phyloP scores from a whole-genome alignment of 352 stramenopile species.

The Phytophthora pinifolia region DNA sequence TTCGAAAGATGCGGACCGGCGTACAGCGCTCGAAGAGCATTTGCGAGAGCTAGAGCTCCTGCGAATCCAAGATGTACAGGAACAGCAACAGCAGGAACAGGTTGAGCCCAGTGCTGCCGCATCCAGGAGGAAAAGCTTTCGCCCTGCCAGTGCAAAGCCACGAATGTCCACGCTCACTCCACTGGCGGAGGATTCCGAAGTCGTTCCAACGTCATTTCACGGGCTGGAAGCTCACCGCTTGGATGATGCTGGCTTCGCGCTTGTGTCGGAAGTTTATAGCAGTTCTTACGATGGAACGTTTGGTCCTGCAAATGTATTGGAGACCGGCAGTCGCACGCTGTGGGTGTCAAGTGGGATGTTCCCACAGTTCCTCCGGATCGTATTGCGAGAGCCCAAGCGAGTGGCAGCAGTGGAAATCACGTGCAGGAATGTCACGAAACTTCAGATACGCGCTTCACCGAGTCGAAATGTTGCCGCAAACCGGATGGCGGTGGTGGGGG shows the following conservation, averaged over 20 bases:
- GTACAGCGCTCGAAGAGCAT: constrained; percentile 63
- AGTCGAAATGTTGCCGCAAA: constrained; percentile 36
- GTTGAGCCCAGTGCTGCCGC: constrained; percentile 1
- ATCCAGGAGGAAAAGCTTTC: constrained; percentile 64
- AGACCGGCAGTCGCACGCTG: constrained; percentile 49
- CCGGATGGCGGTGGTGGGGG: constrained; percentile 29
- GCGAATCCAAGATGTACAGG: constrained; percentile 48
- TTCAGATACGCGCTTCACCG: constrained; percentile 49
- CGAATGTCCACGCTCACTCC: constrained; percentile 51
- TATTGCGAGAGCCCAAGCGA: constrained; percentile 57
- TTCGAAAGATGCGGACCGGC: constrained; percentile 60
- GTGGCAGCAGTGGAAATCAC: constrained; percentile 68
- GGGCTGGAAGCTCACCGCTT: constrained; percentile 40
- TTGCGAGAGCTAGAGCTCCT: constrained; percentile 64
- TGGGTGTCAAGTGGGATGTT: constrained; percentile 78
- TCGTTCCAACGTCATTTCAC: constrained; percentile 49
- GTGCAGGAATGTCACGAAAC: constrained; percentile 58
- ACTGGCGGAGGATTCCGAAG: constrained; percentile 65
- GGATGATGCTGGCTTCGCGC: constrained; percentile 31
- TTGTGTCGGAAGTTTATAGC: constrained; percentile 67
- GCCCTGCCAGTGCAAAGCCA: constrained; percentile 64
- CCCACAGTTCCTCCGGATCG: constrained; percentile 68
- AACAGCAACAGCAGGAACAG: constrained; percentile 14
- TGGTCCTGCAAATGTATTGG: constrained; percentile 51
- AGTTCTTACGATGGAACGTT: constrained; percentile 62